These are phyloP conservation scores for Bretziella fagacearum DNA, from an alignment of 2,329 filamentous ascomycete species.

Conservation along the genomic window DNA sequence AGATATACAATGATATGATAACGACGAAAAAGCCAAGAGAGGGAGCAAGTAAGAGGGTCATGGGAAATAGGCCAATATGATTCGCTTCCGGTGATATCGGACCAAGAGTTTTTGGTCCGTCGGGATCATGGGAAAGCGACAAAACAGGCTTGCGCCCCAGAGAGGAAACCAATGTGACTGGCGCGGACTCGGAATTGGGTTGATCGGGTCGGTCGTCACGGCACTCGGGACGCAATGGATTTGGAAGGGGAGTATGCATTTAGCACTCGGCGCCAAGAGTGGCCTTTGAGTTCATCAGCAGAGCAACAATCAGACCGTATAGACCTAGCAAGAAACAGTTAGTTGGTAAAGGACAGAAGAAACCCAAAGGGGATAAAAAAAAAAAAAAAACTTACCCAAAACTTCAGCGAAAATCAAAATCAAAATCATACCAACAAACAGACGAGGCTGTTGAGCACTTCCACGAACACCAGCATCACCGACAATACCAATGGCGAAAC, in stretches of 20 bases:
- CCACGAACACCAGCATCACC: conserved; percentile 79
- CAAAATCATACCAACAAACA: conserved; percentile 95
- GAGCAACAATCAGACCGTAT: conserved; percentile 94
- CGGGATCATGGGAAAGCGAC: too few species aligned
- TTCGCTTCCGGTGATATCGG: too few species aligned
- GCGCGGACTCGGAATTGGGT: too few species aligned
- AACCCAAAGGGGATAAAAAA: background rate
- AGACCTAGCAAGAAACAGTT: conserved; percentile 48
- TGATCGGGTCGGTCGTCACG: too few species aligned
- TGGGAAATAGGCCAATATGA: too few species aligned
- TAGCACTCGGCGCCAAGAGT: conserved; percentile 46
- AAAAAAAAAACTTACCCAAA: conserved; percentile 49
- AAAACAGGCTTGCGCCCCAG: too few species aligned
- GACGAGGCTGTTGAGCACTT: conserved; percentile 65
- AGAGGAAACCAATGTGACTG: too few species aligned
- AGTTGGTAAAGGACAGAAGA: conserved; percentile 3
- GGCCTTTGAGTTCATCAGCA: conserved; percentile 98
- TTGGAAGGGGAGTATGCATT: conserved; percentile 15
- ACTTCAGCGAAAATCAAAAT: conserved; percentile 99
- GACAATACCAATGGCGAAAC: conserved; percentile 75
- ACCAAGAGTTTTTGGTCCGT: too few species aligned
- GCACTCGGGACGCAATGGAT: background rate
- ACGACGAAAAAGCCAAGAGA: too few species aligned
- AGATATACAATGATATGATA: too few species aligned
- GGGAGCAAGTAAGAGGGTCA: too few species aligned